These are phyloP conservation scores for Starmera stellimalicola DNA, from an alignment of 1,139 yeast species.

Conservation along the genomic window DNA sequence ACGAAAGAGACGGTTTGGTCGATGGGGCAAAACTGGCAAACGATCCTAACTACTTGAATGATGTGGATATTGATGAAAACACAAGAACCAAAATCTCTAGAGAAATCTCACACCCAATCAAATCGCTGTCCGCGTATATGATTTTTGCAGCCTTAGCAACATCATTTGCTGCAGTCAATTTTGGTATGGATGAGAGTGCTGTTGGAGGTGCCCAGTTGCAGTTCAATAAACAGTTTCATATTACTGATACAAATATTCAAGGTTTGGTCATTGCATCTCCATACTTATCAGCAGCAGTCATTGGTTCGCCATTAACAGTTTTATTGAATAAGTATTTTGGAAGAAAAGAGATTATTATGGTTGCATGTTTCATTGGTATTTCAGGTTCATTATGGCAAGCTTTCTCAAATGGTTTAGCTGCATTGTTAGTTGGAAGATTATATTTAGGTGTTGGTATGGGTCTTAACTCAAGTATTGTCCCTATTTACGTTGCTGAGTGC, in stretches of 20 bases:
- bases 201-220: conserved; percentile 45
- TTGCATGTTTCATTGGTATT: conserved; percentile 37
- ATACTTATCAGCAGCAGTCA: conserved; percentile 35
- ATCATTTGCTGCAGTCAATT: conserved; percentile 22
- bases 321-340: conserved; percentile 33
- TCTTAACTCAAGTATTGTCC: conserved; percentile 29
- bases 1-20: conserved; percentile 11
- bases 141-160: conserved; percentile 18
- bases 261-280: conserved; percentile 48
- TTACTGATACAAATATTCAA: conserved; percentile 28
- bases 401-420: conserved; percentile 37
- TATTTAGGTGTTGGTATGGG: conserved; percentile 29
- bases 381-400: conserved; percentile 42
- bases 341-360: conserved; percentile 36
- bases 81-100: conserved; percentile 9
- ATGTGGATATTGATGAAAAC: conserved; percentile 10
- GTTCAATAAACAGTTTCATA: conserved; percentile 31
- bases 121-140: conserved; percentile 15
- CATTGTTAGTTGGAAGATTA: conserved; percentile 36
- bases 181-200: conserved; percentile 31
- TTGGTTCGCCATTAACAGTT: conserved; percentile 42
- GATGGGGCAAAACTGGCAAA: conserved; percentile 21
- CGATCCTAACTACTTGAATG: conserved; percentile 11
- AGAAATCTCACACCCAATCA: conserved; percentile 15
- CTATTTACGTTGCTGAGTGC: conserved; percentile 39